phyloP scores from a whole-genome alignment of 1,284 basidiomycete genomes.

The Ganoderma lingzhi region DNA sequence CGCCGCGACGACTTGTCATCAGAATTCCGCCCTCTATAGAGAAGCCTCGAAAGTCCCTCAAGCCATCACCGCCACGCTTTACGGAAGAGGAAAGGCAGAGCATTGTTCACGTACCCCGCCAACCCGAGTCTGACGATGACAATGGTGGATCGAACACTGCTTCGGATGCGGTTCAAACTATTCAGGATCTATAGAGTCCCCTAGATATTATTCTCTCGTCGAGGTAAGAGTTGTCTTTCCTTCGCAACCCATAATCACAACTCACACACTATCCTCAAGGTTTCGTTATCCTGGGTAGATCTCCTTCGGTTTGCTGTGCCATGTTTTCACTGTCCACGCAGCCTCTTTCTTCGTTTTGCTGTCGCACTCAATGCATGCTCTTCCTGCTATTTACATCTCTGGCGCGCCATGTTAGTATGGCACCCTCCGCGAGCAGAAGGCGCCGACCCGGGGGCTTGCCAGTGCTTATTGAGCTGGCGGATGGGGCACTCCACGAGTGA shows the following conservation, averaged over 20 bases:
- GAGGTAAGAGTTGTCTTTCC: not conserved
- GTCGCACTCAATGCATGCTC: not conserved
- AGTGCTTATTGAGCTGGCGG: too few species aligned
- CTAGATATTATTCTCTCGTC: not conserved
- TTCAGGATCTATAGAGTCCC: not conserved
- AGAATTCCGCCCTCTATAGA: conserved; percentile 16
- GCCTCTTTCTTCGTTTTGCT: not conserved
- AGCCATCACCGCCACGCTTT: conserved; percentile 7
- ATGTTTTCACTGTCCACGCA: not conserved
- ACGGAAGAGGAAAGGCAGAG: conserved; percentile 17
- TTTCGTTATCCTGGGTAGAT: not conserved
- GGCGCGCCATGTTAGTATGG: too few species aligned
- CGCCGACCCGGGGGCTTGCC: too few species aligned
- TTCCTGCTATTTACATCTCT: too few species aligned
- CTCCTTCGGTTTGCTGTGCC: not conserved
- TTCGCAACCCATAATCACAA: not conserved
- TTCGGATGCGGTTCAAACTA: too few species aligned
- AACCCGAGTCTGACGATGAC: not conserved
- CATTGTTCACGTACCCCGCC: conserved; percentile 16
- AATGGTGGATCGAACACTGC: not conserved
- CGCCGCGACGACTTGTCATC: conserved; percentile 15
- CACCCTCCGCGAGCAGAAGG: too few species aligned
- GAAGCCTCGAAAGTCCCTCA: conserved; percentile 12
- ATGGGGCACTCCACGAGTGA: too few species aligned
- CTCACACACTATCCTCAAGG: not conserved